Conservation (phyloP, 2,329 filamentous ascomycete species). For the Lachnellula hyalina region DNA sequence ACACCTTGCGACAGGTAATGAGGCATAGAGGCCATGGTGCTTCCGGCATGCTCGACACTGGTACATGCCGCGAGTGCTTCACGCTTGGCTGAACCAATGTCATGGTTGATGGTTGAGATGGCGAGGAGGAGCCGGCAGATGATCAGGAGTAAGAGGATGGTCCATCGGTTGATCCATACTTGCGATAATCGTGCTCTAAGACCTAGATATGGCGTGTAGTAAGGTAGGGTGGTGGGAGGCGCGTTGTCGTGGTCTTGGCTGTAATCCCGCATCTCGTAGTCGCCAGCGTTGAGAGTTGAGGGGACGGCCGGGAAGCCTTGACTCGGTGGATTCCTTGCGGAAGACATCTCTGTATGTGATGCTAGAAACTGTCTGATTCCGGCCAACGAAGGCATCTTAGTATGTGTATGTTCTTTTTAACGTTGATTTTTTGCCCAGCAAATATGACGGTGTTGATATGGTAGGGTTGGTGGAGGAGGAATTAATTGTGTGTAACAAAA, state of each 20-base stretch:
- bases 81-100: conserved; percentile 68
- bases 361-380: conserved; percentile 27
- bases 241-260: conserved; percentile 5
- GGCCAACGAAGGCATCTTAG: conserved; percentile 31
- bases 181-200: conserved; percentile 86
- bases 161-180: conserved; percentile 98
- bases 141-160: conserved; percentile 79
- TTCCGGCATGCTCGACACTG: conserved; percentile 87
- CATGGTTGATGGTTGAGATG: conserved; percentile 63
- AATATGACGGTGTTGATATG: not conserved
- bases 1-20: conserved; percentile 87
- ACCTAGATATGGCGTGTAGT: conserved; percentile 85
- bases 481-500: not conserved
- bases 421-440: conserved; percentile 1
- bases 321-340: conserved; percentile 23
- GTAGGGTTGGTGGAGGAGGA: not conserved
- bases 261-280: conserved; percentile 29
- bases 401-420: conserved; percentile 18
- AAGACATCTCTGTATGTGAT: conserved; percentile 31
- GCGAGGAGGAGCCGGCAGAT: conserved; percentile 76
- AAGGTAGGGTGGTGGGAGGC: conserved; percentile 54
- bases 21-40: conserved; percentile 96
- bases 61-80: conserved; percentile 87
- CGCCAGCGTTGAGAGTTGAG: conserved; percentile 28
- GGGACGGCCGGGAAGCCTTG: conserved; percentile 33